Percentiles rank a stretch among this genome's conserved stretches.
Evolutionary conservation across 768 basidiomycete species (phyloP).

Genomic region (Ephemerocybe angulata): DNA sequence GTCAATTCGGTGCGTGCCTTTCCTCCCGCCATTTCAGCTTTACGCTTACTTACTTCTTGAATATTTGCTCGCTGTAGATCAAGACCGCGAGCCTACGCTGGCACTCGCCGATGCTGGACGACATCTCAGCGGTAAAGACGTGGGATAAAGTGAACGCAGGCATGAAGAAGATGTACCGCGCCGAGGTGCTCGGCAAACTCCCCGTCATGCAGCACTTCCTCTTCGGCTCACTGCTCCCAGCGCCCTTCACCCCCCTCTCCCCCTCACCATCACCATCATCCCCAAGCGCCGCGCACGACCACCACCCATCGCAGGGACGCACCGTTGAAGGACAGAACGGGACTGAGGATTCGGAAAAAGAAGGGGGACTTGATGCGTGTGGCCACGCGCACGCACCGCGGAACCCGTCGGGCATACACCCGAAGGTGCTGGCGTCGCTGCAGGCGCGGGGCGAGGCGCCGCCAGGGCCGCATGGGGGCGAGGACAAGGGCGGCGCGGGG

Average conservation of each 20-base stretch:
- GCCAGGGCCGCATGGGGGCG: not conserved
- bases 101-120: slow-evolving; percentile 99
- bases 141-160: slow-evolving; percentile 67
- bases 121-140: slow-evolving; percentile 74
- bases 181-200: slow-evolving; percentile 92
- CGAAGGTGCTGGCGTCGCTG: slow-evolving; percentile 6
- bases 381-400: slow-evolving; percentile 12
- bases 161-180: slow-evolving; percentile 97
- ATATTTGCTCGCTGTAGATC: slow-evolving; percentile 46
- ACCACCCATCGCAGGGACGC: too few species aligned
- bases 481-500: slow-evolving; percentile 36
- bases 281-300: not conserved
- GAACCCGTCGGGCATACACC: slow-evolving; percentile 3
- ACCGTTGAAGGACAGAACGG: too few species aligned
- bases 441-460: slow-evolving; percentile 5
- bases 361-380: slow-evolving; percentile 13
- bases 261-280: not conserved
- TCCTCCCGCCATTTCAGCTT: not conserved
- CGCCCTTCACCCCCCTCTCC: slow-evolving; percentile 14
- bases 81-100: slow-evolving; percentile 94
- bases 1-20: slow-evolving; percentile 76
- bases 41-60: not conserved
- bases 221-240: slow-evolving; percentile 74
- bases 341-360: too few species aligned
- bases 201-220: slow-evolving; percentile 96